A percentile compares a stretch with the other conserved stretches of the same genome.
phyloP scores from a whole-genome alignment of 2,329 filamentous ascomycete genomes.

The Xylaria sp. region DNA sequence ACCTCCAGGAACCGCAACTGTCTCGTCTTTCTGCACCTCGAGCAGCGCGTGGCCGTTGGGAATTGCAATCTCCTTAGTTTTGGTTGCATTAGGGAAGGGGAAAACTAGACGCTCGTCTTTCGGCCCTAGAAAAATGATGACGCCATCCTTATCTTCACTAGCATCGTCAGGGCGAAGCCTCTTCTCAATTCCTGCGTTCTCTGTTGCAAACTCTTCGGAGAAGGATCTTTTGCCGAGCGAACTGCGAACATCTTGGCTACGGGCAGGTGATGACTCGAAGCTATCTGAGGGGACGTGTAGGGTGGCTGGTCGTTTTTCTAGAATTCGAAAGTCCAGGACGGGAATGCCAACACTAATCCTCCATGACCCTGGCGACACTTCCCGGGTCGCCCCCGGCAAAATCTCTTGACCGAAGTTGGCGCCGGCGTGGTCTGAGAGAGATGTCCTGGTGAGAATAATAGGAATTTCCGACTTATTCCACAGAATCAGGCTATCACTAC shows the following conservation, averaged over 20 bases:
- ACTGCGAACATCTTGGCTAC: constrained; percentile 52
- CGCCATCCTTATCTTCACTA: constrained; percentile 56
- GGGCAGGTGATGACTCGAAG: constrained; percentile 45
- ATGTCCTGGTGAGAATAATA: constrained; percentile 60
- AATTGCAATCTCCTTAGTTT: constrained; percentile 59
- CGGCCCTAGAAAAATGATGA: constrained; percentile 65
- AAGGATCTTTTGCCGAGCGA: constrained; percentile 64
- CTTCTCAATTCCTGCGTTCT: constrained; percentile 52
- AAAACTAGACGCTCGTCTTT: constrained; percentile 63
- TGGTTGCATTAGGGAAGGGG: constrained; percentile 59
- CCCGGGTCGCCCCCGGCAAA: constrained; percentile 57
- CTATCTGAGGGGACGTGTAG: constrained; percentile 50
- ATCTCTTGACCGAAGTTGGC: constrained; percentile 57
- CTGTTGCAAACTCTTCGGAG: constrained; percentile 55
- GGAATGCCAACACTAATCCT: constrained; percentile 62
- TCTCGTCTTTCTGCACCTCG: constrained; percentile 61
- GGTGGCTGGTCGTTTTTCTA: constrained; percentile 63
- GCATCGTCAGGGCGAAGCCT: constrained; percentile 52
- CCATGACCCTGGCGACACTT: constrained; percentile 66
- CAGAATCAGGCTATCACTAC: constrained; percentile 67
- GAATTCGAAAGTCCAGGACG: constrained; percentile 67
- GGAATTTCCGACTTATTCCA: constrained; percentile 66
- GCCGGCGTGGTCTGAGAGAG: constrained; percentile 54
- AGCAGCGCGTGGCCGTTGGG: constrained; percentile 62
- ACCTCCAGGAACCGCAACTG: constrained; percentile 60